Evolutionary conservation across 2,329 filamentous ascomycete genomes (phyloP).

Genomic region (Alternaria ethzedia): DNA sequence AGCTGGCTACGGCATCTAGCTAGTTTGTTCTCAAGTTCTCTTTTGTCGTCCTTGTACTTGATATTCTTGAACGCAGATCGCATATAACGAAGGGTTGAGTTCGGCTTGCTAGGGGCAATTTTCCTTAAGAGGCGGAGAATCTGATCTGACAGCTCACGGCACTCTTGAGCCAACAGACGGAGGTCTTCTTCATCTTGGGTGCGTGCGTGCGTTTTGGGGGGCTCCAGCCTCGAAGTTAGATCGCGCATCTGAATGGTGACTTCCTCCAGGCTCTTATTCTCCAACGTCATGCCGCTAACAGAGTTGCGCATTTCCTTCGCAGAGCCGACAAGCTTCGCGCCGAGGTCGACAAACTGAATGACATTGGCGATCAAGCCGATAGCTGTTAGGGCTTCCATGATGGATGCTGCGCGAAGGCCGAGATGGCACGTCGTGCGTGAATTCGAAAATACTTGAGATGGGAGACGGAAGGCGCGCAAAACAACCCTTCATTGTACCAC

Average conservation of each 20-base stretch:
- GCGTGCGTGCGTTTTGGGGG: too few relatives aligned
- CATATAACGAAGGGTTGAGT: too few relatives aligned
- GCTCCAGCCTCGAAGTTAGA: fast-evolving
- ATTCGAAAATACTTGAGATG: not conserved
- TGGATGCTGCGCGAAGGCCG: not conserved
- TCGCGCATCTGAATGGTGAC: not conserved
- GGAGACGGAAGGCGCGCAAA: not conserved
- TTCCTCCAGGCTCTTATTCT: not conserved
- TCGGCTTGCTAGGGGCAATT: not conserved
- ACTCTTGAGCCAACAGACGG: not conserved
- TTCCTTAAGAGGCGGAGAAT: not conserved
- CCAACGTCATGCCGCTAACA: not conserved
- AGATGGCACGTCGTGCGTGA: too few relatives aligned
- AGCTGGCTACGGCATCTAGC: not conserved
- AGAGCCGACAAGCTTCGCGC: not conserved
- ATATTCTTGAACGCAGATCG: too few relatives aligned
- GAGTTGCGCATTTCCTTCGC: not conserved
- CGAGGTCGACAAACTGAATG: not conserved
- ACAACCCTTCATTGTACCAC: not conserved
- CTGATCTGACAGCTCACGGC: not conserved
- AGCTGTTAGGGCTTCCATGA: not conserved
- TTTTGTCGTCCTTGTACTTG: too few relatives aligned
- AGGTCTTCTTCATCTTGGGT: too few relatives aligned
- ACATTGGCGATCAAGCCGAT: not conserved
- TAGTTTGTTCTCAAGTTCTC: not conserved